Conservation (phyloP, 805 yeast genomes). For the Lipomyces orientalis region DNA sequence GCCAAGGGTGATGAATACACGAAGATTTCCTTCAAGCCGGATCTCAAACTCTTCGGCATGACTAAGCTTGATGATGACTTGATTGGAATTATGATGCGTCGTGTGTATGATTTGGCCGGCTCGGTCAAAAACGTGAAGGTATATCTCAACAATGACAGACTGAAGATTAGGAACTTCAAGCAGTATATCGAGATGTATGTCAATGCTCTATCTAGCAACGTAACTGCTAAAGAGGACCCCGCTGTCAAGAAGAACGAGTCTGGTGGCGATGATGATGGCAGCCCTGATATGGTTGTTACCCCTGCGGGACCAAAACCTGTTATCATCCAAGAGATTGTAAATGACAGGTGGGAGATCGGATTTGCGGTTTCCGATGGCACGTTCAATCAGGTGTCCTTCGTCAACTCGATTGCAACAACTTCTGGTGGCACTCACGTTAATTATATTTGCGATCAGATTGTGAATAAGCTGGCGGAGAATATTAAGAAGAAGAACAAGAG, state of each 20-base stretch:
- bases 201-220: slow-evolving; percentile 61
- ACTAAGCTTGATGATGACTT: slow-evolving; percentile 80
- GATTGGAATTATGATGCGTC: slow-evolving; percentile 81
- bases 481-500: slow-evolving; percentile 73
- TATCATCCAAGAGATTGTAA: slow-evolving; percentile 77
- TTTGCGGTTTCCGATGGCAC: slow-evolving; percentile 89
- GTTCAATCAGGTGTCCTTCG: slow-evolving; percentile 95
- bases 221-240: slow-evolving; percentile 43
- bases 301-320: slow-evolving; percentile 54
- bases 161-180: slow-evolving; percentile 78
- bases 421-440: slow-evolving; percentile 96
- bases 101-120: slow-evolving; percentile 95
- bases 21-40: slow-evolving; percentile 86
- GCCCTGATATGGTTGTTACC: slow-evolving; percentile 47
- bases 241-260: slow-evolving; percentile 48
- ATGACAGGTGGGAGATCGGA: slow-evolving; percentile 94
- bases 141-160: slow-evolving; percentile 71
- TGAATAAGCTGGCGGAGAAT: slow-evolving; percentile 72
- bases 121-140: slow-evolving; percentile 84
- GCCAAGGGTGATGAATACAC: slow-evolving; percentile 74
- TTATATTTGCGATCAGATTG: slow-evolving; percentile 81
- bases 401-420: slow-evolving; percentile 96
- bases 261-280: slow-evolving; percentile 43
- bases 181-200: slow-evolving; percentile 88
- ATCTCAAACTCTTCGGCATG: slow-evolving; percentile 84